Percentiles rank a stretch among this genome's conserved stretches.
These are phyloP conservation scores for Populus deltoides DNA, from an alignment of 345 rosid species.

Conservation along the genomic window DNA sequence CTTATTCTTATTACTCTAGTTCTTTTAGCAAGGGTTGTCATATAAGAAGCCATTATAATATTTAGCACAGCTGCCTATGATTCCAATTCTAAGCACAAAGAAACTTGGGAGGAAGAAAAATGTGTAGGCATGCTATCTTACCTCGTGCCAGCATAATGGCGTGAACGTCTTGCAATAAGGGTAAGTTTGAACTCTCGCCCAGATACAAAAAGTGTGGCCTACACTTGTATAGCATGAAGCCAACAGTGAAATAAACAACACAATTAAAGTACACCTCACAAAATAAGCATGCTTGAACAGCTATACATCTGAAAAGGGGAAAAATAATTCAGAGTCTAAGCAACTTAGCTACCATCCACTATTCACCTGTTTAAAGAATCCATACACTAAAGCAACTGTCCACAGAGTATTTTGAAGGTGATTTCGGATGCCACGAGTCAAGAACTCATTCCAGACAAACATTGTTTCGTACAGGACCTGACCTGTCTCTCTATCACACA, in stretches of 20 bases:
- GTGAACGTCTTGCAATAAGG: constrained; percentile 95
- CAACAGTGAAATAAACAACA: constrained; percentile 11
- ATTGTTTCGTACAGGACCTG: constrained; percentile 76
- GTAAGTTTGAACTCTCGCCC: constrained; percentile 80
- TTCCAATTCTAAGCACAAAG: neutral
- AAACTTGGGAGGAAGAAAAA: neutral
- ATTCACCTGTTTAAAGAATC: constrained; percentile 93
- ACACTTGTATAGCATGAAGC: constrained; percentile 27
- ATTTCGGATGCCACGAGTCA: constrained; percentile 84
- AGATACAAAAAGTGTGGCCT: constrained; percentile 69
- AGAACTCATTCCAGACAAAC: constrained; percentile 98
- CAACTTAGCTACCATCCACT: neutral
- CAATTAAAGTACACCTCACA: neutral
- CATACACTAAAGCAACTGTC: constrained; percentile 97
- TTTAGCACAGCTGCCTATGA: neutral
- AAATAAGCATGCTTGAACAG: neutral
- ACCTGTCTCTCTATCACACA: constrained; percentile 63
- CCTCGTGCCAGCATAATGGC: constrained; percentile 98
- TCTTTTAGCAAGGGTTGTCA: neutral
- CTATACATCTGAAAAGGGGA: neutral
- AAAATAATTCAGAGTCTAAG: neutral
- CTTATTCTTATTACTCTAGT: neutral
- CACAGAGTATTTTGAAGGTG: constrained; percentile 86
- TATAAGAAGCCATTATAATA: neutral
- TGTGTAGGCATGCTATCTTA: constrained; percentile 23